Evolutionary conservation across 2,329 filamentous ascomycete genomes (phyloP).

Genomic region (Colletotrichum tropicicola): DNA sequence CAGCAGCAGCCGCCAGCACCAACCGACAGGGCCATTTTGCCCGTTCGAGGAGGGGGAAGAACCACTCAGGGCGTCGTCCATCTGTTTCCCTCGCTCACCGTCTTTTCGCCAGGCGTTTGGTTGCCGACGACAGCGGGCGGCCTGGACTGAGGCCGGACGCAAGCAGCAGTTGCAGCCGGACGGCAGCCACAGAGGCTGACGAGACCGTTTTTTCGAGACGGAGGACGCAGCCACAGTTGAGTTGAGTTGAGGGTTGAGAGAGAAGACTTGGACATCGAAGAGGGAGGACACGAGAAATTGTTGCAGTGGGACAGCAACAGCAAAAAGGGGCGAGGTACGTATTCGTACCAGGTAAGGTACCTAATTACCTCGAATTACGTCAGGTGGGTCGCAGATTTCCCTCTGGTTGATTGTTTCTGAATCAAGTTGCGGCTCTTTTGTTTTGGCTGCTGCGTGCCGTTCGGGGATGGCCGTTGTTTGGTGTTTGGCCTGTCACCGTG

Average conservation of each 20-base stretch:
- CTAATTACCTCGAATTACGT: constrained; percentile 24
- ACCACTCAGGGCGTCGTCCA: constrained; percentile 2
- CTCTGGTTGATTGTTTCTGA: constrained; percentile 5
- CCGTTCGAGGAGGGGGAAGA: background rate
- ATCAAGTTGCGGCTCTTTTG: constrained; percentile 2
- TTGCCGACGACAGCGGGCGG: background rate
- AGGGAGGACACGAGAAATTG: no score
- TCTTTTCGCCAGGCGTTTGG: constrained; percentile 17
- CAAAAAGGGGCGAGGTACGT: background rate
- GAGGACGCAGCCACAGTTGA: no score
- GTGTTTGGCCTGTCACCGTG: background rate
- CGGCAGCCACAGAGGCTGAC: constrained; percentile 3
- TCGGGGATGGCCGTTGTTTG: constrained; percentile 1
- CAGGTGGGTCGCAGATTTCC: constrained; percentile 23
- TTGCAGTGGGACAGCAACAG: no score
- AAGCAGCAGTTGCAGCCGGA: background rate
- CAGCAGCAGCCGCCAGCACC: background rate
- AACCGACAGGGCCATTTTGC: background rate
- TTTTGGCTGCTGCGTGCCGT: background rate
- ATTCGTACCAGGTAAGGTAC: background rate
- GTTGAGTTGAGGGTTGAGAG: no score
- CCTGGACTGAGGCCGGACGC: background rate
- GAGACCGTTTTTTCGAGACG: no score
- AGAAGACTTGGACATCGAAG: no score
- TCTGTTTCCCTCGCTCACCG: constrained; percentile 11